Base-by-base conservation (phyloP, 1,284 basidiomycete species). In the Apiotrichum gamsii region DNA sequence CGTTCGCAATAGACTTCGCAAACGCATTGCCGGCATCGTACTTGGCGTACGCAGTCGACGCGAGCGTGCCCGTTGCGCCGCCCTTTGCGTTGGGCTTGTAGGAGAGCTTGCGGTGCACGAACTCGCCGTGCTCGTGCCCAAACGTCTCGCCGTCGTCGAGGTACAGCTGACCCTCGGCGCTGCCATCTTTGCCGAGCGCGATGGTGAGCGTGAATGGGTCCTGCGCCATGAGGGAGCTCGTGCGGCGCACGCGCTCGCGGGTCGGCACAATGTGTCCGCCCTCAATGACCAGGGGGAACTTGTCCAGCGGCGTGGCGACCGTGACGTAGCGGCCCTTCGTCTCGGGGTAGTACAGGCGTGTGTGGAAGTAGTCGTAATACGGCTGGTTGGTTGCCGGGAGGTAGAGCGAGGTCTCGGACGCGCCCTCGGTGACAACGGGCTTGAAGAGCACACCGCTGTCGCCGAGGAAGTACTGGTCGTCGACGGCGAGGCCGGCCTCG, bases 401-500 rank as follows among this genome's bases (percentile, higher is more conserved):
- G 70, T 97, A 97, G 1, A 98, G 77, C 3, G 80, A 77, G 1
- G 83, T 78, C 56, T 84, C 80, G 0, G 77, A 83, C 11, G 76
- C 83, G 32, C 81, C 90, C 61, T 85, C 82, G 29, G 78, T 74
- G 0, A 87, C 90, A 31, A 97, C 82, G 0, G 95, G 94, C 71
- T 95, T 95, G 59, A 94, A 85, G 43, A 99, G 79, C 39, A 99
- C 71, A 16, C 93, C 93, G 9, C 87, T 86, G 23, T 80, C 79
- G 21, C 91, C 93, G 47, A 99, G 74, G 65, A 87, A 97, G 75
- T 85, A 98, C 69, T 98, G 95, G 64, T 96, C 90, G 63, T 96
- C 95, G 43, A 96, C 78, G 0, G 80, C 78, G 61, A 91, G 95
- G 5, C 93, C 94, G 41, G 74, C 75, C 51, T 81, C 76, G 65